Base-by-base conservation (phyloP, 2,329 filamentous ascomycete species). In the Daldinia sp. region DNA sequence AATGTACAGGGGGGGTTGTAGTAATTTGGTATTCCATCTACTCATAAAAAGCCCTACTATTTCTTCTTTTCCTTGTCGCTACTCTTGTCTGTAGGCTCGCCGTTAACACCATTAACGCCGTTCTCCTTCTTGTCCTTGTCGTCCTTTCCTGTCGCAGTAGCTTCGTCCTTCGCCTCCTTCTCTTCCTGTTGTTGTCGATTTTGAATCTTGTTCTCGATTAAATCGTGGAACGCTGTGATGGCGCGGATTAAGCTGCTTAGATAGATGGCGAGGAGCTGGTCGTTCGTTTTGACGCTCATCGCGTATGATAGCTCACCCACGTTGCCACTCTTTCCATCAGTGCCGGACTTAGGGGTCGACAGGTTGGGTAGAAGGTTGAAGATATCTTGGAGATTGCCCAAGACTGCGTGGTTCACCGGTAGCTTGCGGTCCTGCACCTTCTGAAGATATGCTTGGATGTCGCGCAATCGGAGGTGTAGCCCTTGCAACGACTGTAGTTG, bases 141-240 rank as follows among this genome's bases (percentile, higher is more conserved):
- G 49, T 90, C 88, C 75, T 93, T 87, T 62, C 80, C 80, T 58
- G 79, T 71, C 8, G 68, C 70, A 0, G 70, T 67, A 83, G 78
- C 79, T 58, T 83, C 79, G 50, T 87, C 87, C 62, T 88, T 92
- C 73, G 90, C 86, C 72, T 98, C 94, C 81, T 94, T 94, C 75
- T 99, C 95, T 75, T 98, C 95, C 74, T 96, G 91, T 77, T 96
- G 92, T 80, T 98, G 94, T 77, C 94, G 87, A 81, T 99, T 99
- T 82, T 98, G 94, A 71, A 98, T 97, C 86, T 99, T 99, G 84
- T 99, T 99, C 83, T 99, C 95, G 70, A 99, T 99, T 70, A 99
- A 82, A 77, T 99, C 95, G 78, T 99, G 95, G 89, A 98, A 99
- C 6, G 95, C 95, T 10, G 95, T 98, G 75, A 99, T 99, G 59